These are phyloP conservation scores for Fusarium illudens DNA, from an alignment of 2,329 filamentous ascomycete species.

Conservation along the genomic window DNA sequence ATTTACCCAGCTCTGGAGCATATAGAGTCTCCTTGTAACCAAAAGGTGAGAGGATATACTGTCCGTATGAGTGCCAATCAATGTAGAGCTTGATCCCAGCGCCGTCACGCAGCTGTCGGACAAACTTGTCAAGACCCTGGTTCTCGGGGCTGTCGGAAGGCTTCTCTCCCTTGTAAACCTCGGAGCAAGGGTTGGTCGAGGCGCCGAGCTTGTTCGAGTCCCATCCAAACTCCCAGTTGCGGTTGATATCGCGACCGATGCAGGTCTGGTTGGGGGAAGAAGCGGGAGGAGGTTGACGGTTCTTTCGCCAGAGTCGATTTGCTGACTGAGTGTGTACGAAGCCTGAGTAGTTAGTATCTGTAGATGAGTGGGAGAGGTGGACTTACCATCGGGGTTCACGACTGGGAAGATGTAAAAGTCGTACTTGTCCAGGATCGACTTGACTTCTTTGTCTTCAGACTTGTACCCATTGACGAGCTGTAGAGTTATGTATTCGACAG, in stretches of 20 bases:
- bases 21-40: conserved; percentile 55
- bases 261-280: conserved; percentile 46
- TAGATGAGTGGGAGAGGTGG: not conserved
- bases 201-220: conserved; percentile 53
- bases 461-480: conserved; percentile 55
- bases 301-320: conserved; percentile 63
- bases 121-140: conserved; percentile 50
- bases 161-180: conserved; percentile 54
- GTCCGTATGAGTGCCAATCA: conserved; percentile 58
- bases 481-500: conserved; percentile 58
- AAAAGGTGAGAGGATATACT: conserved; percentile 55
- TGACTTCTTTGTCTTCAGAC: conserved; percentile 47
- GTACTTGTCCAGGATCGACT: conserved; percentile 61
- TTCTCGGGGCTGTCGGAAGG: conserved; percentile 57
- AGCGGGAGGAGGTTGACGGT: conserved; percentile 51
- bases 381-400: conserved; percentile 57
- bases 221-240: conserved; percentile 63
- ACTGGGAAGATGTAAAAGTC: conserved; percentile 65
- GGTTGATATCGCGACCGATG: conserved; percentile 62
- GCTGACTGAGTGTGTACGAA: conserved; percentile 57
- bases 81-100: conserved; percentile 56
- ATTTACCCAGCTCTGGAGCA: conserved; percentile 51
- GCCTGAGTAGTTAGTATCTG: conserved; percentile 39
- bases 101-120: conserved; percentile 43
- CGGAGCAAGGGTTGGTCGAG: conserved; percentile 57